Evolutionary conservation across 192 early-diverging fungal species (phyloP), one percentile per base, ranked within the genome.

Genomic region (Coemansia javaensis): DNA sequence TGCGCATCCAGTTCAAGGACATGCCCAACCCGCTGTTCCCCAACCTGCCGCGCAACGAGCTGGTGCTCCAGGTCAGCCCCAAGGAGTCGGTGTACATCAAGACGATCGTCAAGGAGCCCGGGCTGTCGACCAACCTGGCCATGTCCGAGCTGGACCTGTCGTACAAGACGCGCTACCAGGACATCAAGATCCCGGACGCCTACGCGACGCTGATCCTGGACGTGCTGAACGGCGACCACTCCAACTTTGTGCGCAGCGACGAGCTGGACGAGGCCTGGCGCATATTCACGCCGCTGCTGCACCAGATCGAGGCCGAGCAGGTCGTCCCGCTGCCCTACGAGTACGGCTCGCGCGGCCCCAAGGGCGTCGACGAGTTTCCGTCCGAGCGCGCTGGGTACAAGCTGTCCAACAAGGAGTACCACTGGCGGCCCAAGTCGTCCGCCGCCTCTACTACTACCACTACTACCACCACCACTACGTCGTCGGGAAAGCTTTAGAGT

Each of bases 61-160:
- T 98, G 32, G 91, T 98, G 12, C 80, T 97, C 41, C 87, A 92
- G 34, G 88, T 98, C 32, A 91, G 95, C 45, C 96, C 96, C 4
- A 80, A 86, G 47, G 96, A 98, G 63, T 89, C 94, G 2, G 85
- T 98, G 13, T 94, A 96, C 74, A 86, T 96, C 81, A 98, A 98
- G 79, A 85, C 93, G 51, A 90, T 86, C 63, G 94, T 91, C 82
- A 98, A 98, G 68, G 81, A 85, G 44, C 94, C 88, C 12, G 96
- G 96, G 14, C 79, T 96, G 36, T 88, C 88, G 9, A 81, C 82
- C 67, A 79, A 86, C 41, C 82, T 88, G 44, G 81, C 85, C 45
- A 88, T 90, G 58, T 88, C 90, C 11, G 96, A 98, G 65, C 81
- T 98, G 14, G 94, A 98, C 62, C 75, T 98, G 43, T 86, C 90